Evolutionary conservation across 495 filamentous ascomycete species (phyloP), one percentile per base, ranked within the genome.

Genomic region (Ramalina peruviana): DNA sequence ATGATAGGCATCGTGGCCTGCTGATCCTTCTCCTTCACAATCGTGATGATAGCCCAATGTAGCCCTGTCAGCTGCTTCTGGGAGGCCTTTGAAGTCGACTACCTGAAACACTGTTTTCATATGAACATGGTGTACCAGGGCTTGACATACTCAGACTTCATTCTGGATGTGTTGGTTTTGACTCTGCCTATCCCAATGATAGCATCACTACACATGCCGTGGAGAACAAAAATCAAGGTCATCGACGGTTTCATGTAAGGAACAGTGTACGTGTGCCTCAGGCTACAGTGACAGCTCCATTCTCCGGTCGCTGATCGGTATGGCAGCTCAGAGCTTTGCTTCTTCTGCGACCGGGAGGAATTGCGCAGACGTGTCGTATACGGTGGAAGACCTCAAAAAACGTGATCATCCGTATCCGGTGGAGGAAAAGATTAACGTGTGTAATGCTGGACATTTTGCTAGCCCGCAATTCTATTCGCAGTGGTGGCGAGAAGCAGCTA

Each of bases 11-110:
- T 65, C 36, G 56, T 57, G 2, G 45, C 60, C 12, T 55, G 55
- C 49, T 68, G 64, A 50, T 58, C 59, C 6, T 33, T 62, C 4
- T 58, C 57, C 12, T 65, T 65, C 49, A 56, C 56, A 12, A 58
- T 64, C 15, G 42, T 60, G 39, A 67, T 62, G 55, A 56, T 63
- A 42, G 64, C 66, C 45, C 58, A 64, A 41, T 67, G 63, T 54
- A 56, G 40, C 12, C 66, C 66, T 1, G 55, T 65, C 9, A 50
- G 33, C 26, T n/a, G 15, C 7, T 23, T 53, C 12, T 37, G 30
- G 16, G 30, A 53, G 30, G 7, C 19, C 1, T 41, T 25, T 12
- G 48, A 26, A 6, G 26, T 40, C 6, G 48, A 40, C 16, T 48
- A 40, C 20, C 12, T 5, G 7, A 16, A 30, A 5, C 7, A 49